These are phyloP conservation scores for Blakeslea trispora DNA, from an alignment of 371 early-diverging fungal genomes.

Conservation along the genomic window DNA sequence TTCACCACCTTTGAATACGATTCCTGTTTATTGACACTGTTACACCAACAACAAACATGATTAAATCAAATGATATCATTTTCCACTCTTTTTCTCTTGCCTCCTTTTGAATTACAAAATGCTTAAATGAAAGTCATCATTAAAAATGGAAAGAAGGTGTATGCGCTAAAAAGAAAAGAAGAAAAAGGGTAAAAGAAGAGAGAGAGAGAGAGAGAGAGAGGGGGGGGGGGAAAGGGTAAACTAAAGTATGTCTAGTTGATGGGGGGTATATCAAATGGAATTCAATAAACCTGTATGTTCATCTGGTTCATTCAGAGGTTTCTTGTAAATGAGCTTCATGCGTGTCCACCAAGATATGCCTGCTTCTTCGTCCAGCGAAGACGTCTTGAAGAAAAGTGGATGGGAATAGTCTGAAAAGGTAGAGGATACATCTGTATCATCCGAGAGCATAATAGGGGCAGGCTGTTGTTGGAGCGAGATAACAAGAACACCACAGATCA, in stretches of 20 bases:
- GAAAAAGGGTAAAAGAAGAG: no score
- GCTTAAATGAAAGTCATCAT: no score
- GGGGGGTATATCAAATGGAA: slow-evolving; percentile 7
- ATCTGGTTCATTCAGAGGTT: slow-evolving; percentile 9
- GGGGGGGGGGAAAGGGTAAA: no score
- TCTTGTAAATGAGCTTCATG: slow-evolving; percentile 15
- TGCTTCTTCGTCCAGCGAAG: slow-evolving; percentile 21
- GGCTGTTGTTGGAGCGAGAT: slow-evolving; percentile 55
- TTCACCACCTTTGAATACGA: slow-evolving; percentile 4
- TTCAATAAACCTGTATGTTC: slow-evolving; percentile 24
- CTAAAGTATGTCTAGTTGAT: no score
- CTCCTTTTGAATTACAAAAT: no score
- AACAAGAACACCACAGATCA: slow-evolving; percentile 67
- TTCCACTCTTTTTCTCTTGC: no score
- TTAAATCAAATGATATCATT: no score
- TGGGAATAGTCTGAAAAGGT: slow-evolving; percentile 16
- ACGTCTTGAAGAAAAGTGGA: slow-evolving; percentile 16
- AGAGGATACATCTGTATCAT: background rate
- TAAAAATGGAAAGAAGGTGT: no score
- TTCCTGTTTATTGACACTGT: background rate
- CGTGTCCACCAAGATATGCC: slow-evolving; percentile 23
- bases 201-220: no score
- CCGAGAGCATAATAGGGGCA: background rate
- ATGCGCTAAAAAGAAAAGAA: no score
- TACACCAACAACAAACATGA: background rate